These are phyloP conservation scores for Jatropha podagrica DNA, from an alignment of 441 rosid species.

Conservation along the genomic window DNA sequence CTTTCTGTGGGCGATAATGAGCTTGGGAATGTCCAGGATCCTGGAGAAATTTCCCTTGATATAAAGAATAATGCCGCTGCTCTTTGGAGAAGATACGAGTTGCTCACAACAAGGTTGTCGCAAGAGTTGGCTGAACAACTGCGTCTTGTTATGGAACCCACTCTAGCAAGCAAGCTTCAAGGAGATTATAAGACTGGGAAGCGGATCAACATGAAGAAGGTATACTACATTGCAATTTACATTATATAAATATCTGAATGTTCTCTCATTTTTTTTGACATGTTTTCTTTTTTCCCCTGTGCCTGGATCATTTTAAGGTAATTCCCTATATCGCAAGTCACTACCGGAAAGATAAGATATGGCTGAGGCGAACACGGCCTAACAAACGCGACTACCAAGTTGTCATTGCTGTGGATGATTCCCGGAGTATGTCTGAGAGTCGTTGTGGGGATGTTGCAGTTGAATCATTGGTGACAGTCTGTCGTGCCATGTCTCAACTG, in stretches of 20 bases:
- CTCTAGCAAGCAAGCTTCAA: slow-evolving; percentile 91
- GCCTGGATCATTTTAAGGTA: slow-evolving; percentile 43
- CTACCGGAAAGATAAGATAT: slow-evolving; percentile 92
- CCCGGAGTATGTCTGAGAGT: slow-evolving; percentile 92
- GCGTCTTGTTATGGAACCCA: slow-evolving; percentile 95
- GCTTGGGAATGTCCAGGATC: slow-evolving; percentile 40
- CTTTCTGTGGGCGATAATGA: slow-evolving; percentile 51
- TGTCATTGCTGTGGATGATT: slow-evolving; percentile 93
- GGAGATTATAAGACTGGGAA: slow-evolving; percentile 98
- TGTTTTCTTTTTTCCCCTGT: neutral
- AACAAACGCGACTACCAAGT: slow-evolving; percentile 98
- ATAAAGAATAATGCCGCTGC: slow-evolving; percentile 43
- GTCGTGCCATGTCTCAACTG: slow-evolving; percentile 93
- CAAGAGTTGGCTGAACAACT: slow-evolving; percentile 97
- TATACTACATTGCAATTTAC: slow-evolving; percentile 16
- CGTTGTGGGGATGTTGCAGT: slow-evolving; percentile 85
- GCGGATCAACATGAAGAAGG: slow-evolving; percentile 98
- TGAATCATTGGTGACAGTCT: slow-evolving; percentile 91
- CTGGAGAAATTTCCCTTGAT: slow-evolving; percentile 47
- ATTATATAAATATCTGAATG: neutral
- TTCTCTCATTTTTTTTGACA: neutral
- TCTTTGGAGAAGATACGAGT: slow-evolving; percentile 87
- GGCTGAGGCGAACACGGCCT: slow-evolving; percentile 95
- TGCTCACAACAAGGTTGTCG: slow-evolving; percentile 73
- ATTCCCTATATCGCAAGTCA: slow-evolving; percentile 97